Evolutionary conservation across 2,329 filamentous ascomycete genomes (phyloP).

Genomic region (Phyllosticta citriasiana): DNA sequence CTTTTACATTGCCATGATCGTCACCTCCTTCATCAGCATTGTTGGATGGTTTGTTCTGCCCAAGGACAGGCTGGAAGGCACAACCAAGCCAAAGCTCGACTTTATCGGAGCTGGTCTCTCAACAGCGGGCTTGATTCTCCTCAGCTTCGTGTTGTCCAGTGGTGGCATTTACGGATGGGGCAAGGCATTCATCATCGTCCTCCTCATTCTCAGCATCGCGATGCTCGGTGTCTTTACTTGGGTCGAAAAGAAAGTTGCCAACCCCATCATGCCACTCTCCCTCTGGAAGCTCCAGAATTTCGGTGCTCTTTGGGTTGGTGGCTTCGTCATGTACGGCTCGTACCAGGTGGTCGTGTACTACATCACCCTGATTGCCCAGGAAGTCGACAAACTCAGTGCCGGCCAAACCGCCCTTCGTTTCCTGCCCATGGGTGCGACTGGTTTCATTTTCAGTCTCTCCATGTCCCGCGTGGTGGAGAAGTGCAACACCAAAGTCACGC

Average conservation of each 20-base stretch:
- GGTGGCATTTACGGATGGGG: constrained; percentile 39
- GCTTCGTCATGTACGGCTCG: constrained; percentile 34
- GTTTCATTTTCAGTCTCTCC: constrained; percentile 22
- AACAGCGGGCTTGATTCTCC: constrained; percentile 33
- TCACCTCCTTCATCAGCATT: constrained; percentile 5
- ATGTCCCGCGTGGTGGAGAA: constrained; percentile 21
- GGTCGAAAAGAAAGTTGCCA: constrained; percentile 34
- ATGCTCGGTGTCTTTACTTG: constrained; percentile 30
- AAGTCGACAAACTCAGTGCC: constrained; percentile 30
- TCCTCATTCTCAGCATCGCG: constrained; percentile 29
- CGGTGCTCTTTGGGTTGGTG: constrained; percentile 35
- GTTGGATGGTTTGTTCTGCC: constrained; percentile 30
- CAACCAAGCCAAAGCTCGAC: constrained; percentile 29
- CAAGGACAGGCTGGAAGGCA: constrained; percentile 26
- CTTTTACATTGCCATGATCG: constrained; percentile 10
- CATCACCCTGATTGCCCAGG: constrained; percentile 32
- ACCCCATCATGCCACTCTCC: constrained; percentile 38
- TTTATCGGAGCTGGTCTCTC: constrained; percentile 33
- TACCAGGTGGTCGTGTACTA: constrained; percentile 36
- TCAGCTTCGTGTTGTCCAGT: constrained; percentile 37
- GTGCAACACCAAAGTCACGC: constrained; percentile 29
- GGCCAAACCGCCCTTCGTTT: constrained; percentile 32
- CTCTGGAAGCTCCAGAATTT: constrained; percentile 39
- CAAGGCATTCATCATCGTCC: constrained; percentile 35
- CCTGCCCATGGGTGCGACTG: constrained; percentile 32